Conservation (phyloP, 768 basidiomycete species). For the Naematelia aurantialba region DNA sequence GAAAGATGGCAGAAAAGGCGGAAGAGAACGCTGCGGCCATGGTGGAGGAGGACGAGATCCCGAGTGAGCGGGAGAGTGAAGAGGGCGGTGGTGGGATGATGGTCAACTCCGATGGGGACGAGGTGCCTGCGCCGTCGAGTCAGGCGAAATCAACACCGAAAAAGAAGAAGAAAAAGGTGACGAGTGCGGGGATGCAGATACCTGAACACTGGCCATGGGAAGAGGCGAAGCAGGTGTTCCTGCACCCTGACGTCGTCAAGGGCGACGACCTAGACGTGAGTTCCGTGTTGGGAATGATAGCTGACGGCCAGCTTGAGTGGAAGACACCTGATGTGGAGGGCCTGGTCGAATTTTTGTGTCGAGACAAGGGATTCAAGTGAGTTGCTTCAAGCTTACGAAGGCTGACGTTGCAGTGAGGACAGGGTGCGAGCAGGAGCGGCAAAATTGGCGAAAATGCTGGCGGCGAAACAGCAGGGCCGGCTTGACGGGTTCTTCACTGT, state of each 20-base stretch:
- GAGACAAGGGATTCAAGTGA: slow-evolving; percentile 95
- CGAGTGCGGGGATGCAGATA: slow-evolving; percentile 65
- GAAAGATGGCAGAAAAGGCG: slow-evolving; percentile 59
- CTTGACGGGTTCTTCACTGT: slow-evolving; percentile 91
- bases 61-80: slow-evolving; percentile 37
- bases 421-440: slow-evolving; percentile 92
- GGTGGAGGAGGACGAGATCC: slow-evolving; percentile 32
- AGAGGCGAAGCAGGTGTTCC: slow-evolving; percentile 84
- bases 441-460: slow-evolving; percentile 79
- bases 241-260: slow-evolving; percentile 82
- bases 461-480: slow-evolving; percentile 90
- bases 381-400: slow-evolving; percentile 39
- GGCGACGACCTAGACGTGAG: slow-evolving; percentile 78
- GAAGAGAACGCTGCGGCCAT: slow-evolving; percentile 40
- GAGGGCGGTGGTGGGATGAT: slow-evolving; percentile 58
- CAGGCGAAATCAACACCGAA: slow-evolving; percentile 57
- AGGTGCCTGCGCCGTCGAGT: slow-evolving; percentile 22
- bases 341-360: slow-evolving; percentile 85
- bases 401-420: slow-evolving; percentile 67
- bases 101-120: slow-evolving; percentile 49
- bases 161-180: slow-evolving; percentile 56
- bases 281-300: slow-evolving; percentile 4
- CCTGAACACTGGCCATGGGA: slow-evolving; percentile 98
- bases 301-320: slow-evolving; percentile 74
- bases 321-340: slow-evolving; percentile 87